Base-by-base conservation (phyloP, 2,329 filamentous ascomycete genomes). In the Sporothrix brasiliensis region DNA sequence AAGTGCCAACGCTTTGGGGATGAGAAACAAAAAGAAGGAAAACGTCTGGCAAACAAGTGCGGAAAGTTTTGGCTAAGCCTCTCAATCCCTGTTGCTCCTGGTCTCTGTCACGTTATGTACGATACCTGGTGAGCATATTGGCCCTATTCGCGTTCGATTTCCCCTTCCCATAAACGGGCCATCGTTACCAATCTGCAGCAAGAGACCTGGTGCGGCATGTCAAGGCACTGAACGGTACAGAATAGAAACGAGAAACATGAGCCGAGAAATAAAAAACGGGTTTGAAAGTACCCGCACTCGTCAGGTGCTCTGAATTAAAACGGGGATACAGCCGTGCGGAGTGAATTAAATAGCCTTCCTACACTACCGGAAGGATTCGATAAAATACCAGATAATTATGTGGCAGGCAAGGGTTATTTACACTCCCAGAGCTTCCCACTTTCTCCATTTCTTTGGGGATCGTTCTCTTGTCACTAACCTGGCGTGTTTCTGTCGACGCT, bases 251-350 rank as follows among this genome's bases (percentile, higher is more conserved):
- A 41, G 56, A 41, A 41, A 41, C 9, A 30, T n/a, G 7, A 50
- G 13, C 27, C 14, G n/a, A 24, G 50, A 16, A 19, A 49, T 30
- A n/a, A 21, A 60, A 21, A 41, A 60, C 16, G 34, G 19, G 56
- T 19, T 41, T 19, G 58, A 19, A 47, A 63, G 27, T 63, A 27
- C n/a, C 58, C 39, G 58, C 41, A 41, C n/a, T 63, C 21, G 24
- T 13, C 56, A 60, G 56, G 56, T 60, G 56, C 56, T 60, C 30
- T 41, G 56, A 41, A 41, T 58, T 58, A 58, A 24, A 24, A 24
- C 14, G 44, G 7, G 7, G 47, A 24, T 44, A 63, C n/a, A 27
- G 39, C 58, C 21, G 58, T 47, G 58, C 11, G 58, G 41, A 47
- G 58, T 63, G 39, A 47, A 27, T 24, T 61, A 63, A 9, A 63